Evolutionary conservation across 2,329 filamentous ascomycete species (phyloP).

Genomic region (Pseudodiploospora longispora): DNA sequence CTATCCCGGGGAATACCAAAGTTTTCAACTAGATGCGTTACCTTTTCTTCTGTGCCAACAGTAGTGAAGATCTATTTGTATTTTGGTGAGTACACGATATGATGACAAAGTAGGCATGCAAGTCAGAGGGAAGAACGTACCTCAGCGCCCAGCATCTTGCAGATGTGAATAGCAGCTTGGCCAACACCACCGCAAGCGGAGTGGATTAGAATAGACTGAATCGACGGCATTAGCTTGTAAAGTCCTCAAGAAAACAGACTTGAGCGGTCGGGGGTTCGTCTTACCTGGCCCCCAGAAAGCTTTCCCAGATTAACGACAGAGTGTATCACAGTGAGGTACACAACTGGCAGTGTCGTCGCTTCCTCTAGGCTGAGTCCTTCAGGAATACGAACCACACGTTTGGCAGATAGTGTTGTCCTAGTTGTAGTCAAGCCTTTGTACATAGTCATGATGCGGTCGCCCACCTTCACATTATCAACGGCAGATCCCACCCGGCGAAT

Average conservation of each 20-base stretch:
- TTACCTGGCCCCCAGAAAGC: slow-evolving; percentile 10
- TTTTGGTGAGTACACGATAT: too few relatives aligned
- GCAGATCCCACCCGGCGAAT: slow-evolving; percentile 12
- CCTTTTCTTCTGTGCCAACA: slow-evolving; percentile 27
- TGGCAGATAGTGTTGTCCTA: too few relatives aligned
- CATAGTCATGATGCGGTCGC: slow-evolving; percentile 15
- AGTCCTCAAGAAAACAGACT: neutral
- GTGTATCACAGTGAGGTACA: too few relatives aligned
- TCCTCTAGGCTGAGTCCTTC: neutral
- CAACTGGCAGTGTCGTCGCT: neutral
- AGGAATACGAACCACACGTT: neutral
- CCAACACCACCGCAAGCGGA: slow-evolving; percentile 7
- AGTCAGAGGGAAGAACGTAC: slow-evolving; percentile 13
- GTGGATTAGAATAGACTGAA: slow-evolving; percentile 3
- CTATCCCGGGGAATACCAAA: slow-evolving; percentile 22
- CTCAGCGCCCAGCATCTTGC: slow-evolving; percentile 2
- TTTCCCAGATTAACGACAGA: too few relatives aligned
- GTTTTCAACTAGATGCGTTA: slow-evolving; percentile 19
- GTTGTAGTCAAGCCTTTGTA: too few relatives aligned
- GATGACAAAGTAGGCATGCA: too few relatives aligned
- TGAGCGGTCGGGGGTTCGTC: slow-evolving; percentile 14
- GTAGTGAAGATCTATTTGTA: slow-evolving; percentile 19
- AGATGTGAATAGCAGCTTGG: slow-evolving; percentile 2
- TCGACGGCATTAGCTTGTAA: neutral
- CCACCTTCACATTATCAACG: slow-evolving; percentile 10